Percentiles rank a stretch among this genome's conserved stretches.
Evolutionary conservation across 2,329 filamentous ascomycete species (phyloP).

Genomic region (Fusarium verrucosum): DNA sequence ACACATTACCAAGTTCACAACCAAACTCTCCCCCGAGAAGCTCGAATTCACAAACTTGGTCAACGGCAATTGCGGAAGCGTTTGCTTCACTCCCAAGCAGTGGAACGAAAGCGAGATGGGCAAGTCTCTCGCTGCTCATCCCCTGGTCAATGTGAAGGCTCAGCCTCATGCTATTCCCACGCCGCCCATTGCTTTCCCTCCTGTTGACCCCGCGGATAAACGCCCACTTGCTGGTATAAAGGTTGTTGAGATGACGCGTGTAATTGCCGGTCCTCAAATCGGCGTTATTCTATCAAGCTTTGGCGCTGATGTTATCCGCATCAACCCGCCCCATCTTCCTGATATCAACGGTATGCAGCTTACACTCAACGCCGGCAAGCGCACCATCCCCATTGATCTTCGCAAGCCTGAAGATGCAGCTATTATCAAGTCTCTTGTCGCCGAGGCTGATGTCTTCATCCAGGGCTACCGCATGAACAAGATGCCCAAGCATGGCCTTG

Average conservation of each 20-base stretch:
- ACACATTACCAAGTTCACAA: slow-evolving; percentile 31
- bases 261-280: slow-evolving; percentile 19
- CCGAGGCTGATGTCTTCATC: slow-evolving; percentile 12
- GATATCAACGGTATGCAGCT: slow-evolving; percentile 23
- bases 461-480: slow-evolving; percentile 25
- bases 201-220: background rate
- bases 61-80: slow-evolving; percentile 12
- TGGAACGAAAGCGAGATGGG: slow-evolving; percentile 28
- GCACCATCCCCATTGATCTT: slow-evolving; percentile 18
- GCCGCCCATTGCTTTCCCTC: background rate
- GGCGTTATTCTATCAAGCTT: slow-evolving; percentile 12
- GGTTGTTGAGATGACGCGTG: slow-evolving; percentile 20
- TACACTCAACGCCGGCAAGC: slow-evolving; percentile 17
- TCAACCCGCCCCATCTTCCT: slow-evolving; percentile 11
- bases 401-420: slow-evolving; percentile 3
- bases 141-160: slow-evolving; percentile 1
- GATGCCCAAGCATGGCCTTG: slow-evolving; percentile 21
- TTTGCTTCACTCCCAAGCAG: slow-evolving; percentile 16
- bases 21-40: slow-evolving; percentile 36
- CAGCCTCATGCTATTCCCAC: slow-evolving; percentile 14
- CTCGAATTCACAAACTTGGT: slow-evolving; percentile 11
- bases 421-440: slow-evolving; percentile 8
- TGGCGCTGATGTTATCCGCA: slow-evolving; percentile 7
- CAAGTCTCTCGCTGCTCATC: slow-evolving; percentile 14
- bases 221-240: slow-evolving; percentile 2